Evolutionary conservation across 148 eudicot genomes (phyloP), one percentile per base, ranked within the genome.

Genomic region (Amaranthus cruentus): DNA sequence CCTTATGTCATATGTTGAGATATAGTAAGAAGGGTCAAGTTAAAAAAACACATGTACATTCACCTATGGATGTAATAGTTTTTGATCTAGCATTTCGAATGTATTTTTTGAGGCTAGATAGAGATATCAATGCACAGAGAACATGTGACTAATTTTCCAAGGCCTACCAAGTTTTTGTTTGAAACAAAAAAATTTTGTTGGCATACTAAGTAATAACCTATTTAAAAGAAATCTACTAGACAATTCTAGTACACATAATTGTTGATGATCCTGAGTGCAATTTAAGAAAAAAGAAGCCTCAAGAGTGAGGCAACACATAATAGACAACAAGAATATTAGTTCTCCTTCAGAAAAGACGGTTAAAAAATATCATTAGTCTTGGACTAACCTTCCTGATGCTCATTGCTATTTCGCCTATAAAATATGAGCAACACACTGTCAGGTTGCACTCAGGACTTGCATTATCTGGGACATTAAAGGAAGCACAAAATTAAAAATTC

Each of bases 381-480:
- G 52, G 70, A 78, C 76, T 75, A 83, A 91, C 98, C 92, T 89
- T 91, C 79, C 78, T 80, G 75, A 94, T 83, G 83, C 91, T 89
- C 91, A 88, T 85, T 75, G 97, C 95, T 67, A 89, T 84, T 78
- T 94, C 98, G 54, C 96, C 98, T 91, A 89, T 81, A 81, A 87
- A 88, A 78, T 84, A 94, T 61, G 97, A 85, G 83, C 93, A 91
- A 78, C 90, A 87, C 74, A 84, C 51, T 43, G 90, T 78, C 62
- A 94, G 79, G 81, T 94, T 94, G 81, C 90, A 74, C 73, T 94
- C 98, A 56, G 98, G 98, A 80, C 97, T 91, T n/a, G 81, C 86
- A 79, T 87, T 85, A 80, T 89, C 98, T 94, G 89, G 56, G 63
- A 55, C 57, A 83, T 60, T 50, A 76, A 12, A 65, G 28, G 55